phyloP scores from a whole-genome alignment of 495 filamentous ascomycete genomes.

The Cenococcum geophilum region DNA sequence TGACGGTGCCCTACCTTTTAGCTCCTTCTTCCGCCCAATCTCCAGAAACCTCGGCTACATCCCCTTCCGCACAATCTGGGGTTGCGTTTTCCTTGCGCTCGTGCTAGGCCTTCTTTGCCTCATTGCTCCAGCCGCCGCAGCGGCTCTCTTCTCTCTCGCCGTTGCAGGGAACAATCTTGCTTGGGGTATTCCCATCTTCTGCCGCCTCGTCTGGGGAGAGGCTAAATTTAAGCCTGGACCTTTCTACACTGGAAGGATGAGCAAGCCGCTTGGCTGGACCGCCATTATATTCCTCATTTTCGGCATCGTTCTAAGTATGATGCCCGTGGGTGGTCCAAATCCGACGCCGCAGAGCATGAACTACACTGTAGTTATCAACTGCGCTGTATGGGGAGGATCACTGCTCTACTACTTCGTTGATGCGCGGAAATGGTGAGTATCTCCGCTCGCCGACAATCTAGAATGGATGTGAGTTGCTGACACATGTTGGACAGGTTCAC shows the following conservation, averaged over 20 bases:
- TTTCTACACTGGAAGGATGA: conserved; percentile 53
- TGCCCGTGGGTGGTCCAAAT: conserved; percentile 52
- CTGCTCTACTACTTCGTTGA: conserved; percentile 52
- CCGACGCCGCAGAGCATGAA: conserved; percentile 56
- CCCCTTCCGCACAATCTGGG: conserved; percentile 57
- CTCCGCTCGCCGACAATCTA: background rate
- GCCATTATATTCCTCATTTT: conserved; percentile 53
- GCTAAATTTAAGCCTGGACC: conserved; percentile 57
- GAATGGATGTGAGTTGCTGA: too few relatives aligned
- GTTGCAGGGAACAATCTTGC: conserved; percentile 58
- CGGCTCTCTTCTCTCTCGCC: conserved; percentile 57
- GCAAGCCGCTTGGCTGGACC: conserved; percentile 48
- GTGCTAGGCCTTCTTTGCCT: conserved; percentile 55
- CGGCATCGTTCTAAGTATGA: conserved; percentile 54
- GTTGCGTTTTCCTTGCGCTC: conserved; percentile 47
- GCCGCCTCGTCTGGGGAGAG: conserved; percentile 57
- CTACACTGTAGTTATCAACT: conserved; percentile 61
- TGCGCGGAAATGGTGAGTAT: conserved; percentile 36
- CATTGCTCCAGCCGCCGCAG: conserved; percentile 53
- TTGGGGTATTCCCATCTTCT: conserved; percentile 59
- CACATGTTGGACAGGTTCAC: conserved; percentile 26
- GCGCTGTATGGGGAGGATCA: conserved; percentile 55
- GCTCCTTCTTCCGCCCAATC: conserved; percentile 54
- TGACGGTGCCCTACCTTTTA: conserved; percentile 57
- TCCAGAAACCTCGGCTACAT: conserved; percentile 53